A percentile compares a stretch with the other conserved stretches of the same genome.
phyloP scores from a whole-genome alignment of 2,329 filamentous ascomycete species.

The Beauveria caledonica region DNA sequence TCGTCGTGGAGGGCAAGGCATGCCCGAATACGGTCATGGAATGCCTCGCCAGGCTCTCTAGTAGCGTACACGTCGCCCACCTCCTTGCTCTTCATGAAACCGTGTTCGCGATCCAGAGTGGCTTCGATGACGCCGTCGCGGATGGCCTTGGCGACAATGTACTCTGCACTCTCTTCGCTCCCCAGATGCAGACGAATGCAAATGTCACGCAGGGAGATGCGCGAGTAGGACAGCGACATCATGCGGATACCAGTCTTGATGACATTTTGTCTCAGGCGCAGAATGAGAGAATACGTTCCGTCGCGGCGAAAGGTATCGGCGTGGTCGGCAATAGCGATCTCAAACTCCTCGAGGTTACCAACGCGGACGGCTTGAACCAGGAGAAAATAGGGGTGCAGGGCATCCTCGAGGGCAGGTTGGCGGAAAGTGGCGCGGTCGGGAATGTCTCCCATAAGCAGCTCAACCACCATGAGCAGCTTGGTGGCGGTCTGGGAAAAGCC shows the following conservation, averaged over 20 bases:
- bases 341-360: constrained; percentile 90
- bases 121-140: constrained; percentile 96
- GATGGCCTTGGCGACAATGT: constrained; percentile 98
- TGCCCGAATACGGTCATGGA: constrained; percentile 91
- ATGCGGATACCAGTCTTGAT: constrained; percentile 99
- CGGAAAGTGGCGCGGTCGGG: constrained; percentile 93
- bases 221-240: constrained; percentile 97
- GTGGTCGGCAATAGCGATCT: constrained; percentile 75
- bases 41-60: constrained; percentile 88
- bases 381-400: constrained; percentile 86
- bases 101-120: constrained; percentile 83
- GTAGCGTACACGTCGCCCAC: constrained; percentile 94
- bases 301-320: constrained; percentile 83
- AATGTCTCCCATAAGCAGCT: constrained; percentile 97
- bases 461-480: constrained; percentile 93
- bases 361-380: constrained; percentile 92
- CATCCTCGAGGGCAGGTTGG: constrained; percentile 74
- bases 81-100: constrained; percentile 98
- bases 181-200: constrained; percentile 90
- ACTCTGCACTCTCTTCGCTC: constrained; percentile 95
- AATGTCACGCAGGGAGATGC: constrained; percentile 93
- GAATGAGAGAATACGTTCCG: constrained; percentile 88
- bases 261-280: constrained; percentile 93
- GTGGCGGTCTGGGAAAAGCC: constrained; percentile 95
- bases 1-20: constrained; percentile 91